Conservation (phyloP, 2,329 filamentous ascomycete species). For the Sclerotinia sclerotiorum region DNA sequence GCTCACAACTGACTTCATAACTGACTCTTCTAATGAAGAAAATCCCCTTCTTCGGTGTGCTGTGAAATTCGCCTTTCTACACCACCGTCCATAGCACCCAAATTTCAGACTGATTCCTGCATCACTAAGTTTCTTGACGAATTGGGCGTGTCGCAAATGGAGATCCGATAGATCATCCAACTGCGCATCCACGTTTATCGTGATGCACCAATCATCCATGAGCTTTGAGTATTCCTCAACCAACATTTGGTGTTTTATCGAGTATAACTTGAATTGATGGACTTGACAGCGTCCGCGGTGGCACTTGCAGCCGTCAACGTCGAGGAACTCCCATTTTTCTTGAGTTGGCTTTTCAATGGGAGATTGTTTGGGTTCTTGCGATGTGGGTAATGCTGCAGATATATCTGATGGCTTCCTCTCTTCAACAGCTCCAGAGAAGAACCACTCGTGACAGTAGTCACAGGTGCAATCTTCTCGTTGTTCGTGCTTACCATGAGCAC, state of each 20-base stretch:
- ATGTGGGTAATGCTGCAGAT: background rate
- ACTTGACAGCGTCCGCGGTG: background rate
- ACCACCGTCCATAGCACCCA: background rate
- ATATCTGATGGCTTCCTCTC: background rate
- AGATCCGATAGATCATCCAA: background rate
- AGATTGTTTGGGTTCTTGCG: background rate
- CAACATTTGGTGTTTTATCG: background rate
- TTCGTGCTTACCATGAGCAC: background rate
- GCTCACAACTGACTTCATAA: too few species aligned
- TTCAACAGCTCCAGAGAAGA: background rate
- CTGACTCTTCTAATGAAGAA: too few species aligned
- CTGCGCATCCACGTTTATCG: background rate
- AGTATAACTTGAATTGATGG: background rate
- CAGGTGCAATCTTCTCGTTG: background rate
- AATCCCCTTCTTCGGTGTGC: background rate
- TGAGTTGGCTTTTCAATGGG: too few species aligned
- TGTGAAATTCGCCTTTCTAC: background rate
- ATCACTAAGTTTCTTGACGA: background rate
- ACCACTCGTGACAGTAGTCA: background rate
- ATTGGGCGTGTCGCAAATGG: background rate
- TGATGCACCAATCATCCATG: background rate
- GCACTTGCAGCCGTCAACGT: slow-evolving; percentile 1
- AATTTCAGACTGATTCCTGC: background rate
- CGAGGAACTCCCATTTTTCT: background rate
- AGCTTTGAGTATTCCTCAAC: background rate